Percentiles rank a stretch among this genome's conserved stretches.
These are phyloP conservation scores for Eleusine indica DNA, from an alignment of 176 grass and related monocot species.

Conservation along the genomic window DNA sequence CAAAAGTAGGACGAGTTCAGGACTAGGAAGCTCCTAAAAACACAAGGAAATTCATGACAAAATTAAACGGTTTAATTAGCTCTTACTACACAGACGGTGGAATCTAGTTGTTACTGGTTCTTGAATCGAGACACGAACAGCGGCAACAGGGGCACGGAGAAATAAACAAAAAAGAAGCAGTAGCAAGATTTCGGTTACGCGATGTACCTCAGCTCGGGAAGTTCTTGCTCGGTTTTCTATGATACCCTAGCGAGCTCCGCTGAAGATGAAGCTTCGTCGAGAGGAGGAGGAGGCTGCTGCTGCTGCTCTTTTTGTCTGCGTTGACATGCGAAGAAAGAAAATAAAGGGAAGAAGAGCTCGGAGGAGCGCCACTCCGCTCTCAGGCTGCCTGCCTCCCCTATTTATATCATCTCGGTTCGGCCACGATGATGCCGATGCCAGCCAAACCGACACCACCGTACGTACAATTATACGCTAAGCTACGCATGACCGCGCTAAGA, in stretches of 20 bases:
- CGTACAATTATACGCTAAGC: neutral
- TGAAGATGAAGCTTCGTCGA: neutral
- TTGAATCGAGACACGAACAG: neutral
- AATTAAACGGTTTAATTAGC: too few relatives aligned
- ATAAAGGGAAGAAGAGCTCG: neutral
- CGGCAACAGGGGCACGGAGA: too few relatives aligned
- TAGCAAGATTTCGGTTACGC: neutral
- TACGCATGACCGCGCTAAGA: neutral
- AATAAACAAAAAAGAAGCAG: neutral
- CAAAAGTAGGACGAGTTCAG: neutral
- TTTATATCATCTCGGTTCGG: slow-evolving; percentile 1
- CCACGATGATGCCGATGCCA: neutral
- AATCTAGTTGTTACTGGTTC: neutral
- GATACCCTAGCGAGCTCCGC: neutral
- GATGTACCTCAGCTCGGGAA: neutral
- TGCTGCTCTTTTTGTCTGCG: slow-evolving; percentile 34
- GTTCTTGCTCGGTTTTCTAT: neutral
- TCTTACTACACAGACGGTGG: neutral
- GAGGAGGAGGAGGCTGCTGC: neutral
- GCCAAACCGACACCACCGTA: neutral
- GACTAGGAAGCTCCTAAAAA: neutral
- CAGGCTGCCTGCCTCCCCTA: neutral
- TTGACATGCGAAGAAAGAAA: slow-evolving; percentile 33
- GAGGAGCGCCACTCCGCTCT: neutral
- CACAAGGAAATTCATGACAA: neutral